Conservation (phyloP, 768 basidiomycete species). For the Suillus weaverae region DNA sequence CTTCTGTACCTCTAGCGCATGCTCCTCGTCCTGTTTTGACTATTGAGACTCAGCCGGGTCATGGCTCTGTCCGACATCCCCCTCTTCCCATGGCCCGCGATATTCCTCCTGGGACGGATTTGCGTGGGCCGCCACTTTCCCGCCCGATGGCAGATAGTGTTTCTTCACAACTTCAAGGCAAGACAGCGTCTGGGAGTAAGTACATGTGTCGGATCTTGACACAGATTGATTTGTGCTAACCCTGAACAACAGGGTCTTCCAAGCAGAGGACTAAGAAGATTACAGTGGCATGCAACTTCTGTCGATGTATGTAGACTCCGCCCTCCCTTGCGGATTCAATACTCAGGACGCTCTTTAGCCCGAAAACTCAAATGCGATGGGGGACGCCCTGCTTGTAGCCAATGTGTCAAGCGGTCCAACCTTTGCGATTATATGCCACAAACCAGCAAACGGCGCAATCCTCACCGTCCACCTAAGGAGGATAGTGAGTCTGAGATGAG, state of each 20-base stretch:
- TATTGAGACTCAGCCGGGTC: conserved; percentile 58
- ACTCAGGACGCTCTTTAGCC: conserved; percentile 44
- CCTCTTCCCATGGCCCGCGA: conserved; percentile 49
- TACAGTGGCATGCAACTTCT: conserved; percentile 88
- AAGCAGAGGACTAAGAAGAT: conserved; percentile 82
- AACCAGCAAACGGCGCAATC: conserved; percentile 71
- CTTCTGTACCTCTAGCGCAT: conserved; percentile 34
- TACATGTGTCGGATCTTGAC: conserved; percentile 16
- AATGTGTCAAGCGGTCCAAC: conserved; percentile 77
- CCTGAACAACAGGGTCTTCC: conserved; percentile 45
- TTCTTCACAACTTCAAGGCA: conserved; percentile 29
- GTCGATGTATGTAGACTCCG: conserved; percentile 64
- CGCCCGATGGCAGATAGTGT: conserved; percentile 41
- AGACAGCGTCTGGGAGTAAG: conserved; percentile 40
- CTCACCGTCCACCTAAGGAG: conserved; percentile 62
- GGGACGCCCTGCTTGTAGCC: conserved; percentile 77
- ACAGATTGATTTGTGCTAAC: conserved; percentile 16
- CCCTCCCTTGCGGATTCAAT: conserved; percentile 17
- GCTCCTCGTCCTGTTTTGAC: conserved; percentile 57
- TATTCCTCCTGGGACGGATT: conserved; percentile 44
- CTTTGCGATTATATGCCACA: conserved; percentile 77
- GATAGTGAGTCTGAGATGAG: conserved; percentile 61
- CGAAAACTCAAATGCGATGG: conserved; percentile 90
- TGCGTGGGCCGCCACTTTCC: conserved; percentile 42
- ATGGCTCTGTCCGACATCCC: conserved; percentile 45